Conservation (phyloP, 2,329 filamentous ascomycete species). For the Neofusicoccum laricinum region DNA sequence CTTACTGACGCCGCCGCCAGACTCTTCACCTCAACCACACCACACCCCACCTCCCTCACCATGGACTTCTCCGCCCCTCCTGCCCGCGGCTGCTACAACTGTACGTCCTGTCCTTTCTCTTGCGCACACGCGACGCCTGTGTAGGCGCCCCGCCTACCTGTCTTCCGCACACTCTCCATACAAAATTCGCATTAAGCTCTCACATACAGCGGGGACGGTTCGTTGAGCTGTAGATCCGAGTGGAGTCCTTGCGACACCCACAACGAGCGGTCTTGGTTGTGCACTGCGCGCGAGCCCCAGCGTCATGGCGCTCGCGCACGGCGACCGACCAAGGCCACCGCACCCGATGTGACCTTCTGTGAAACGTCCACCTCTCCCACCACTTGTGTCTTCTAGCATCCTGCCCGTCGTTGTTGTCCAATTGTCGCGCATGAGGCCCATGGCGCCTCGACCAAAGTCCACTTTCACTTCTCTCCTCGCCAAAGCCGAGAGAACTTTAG, state of each 20-base stretch:
- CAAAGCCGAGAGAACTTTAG: conserved; percentile 17
- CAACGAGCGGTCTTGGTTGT: conserved; percentile 13
- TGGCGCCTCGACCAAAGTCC: background rate
- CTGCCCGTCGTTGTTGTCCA: background rate
- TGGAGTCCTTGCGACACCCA: conserved; percentile 5
- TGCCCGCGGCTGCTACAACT: conserved; percentile 43
- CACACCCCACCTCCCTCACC: conserved; percentile 12
- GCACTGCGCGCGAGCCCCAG: background rate
- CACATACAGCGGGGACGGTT: conserved; percentile 18
- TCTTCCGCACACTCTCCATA: conserved; percentile 1
- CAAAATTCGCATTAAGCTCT: conserved; percentile 18
- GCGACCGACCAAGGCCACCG: conserved; percentile 6
- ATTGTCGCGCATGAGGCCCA: background rate
- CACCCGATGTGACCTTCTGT: conserved; percentile 14
- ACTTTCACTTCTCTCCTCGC: conserved; percentile 5
- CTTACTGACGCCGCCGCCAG: conserved; percentile 15
- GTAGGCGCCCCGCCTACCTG: background rate
- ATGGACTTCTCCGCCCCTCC: conserved; percentile 37
- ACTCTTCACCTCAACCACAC: conserved; percentile 8
- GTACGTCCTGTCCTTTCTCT: conserved; percentile 28
- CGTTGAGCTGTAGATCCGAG: conserved; percentile 18
- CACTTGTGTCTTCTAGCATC: background rate
- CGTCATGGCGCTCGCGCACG: background rate
- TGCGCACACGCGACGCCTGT: background rate
- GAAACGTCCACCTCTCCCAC: background rate